A percentile compares a stretch with the other conserved stretches of the same genome.
phyloP scores from a whole-genome alignment of 129 eudicot species.

The Heracleum sosnowskyi region DNA sequence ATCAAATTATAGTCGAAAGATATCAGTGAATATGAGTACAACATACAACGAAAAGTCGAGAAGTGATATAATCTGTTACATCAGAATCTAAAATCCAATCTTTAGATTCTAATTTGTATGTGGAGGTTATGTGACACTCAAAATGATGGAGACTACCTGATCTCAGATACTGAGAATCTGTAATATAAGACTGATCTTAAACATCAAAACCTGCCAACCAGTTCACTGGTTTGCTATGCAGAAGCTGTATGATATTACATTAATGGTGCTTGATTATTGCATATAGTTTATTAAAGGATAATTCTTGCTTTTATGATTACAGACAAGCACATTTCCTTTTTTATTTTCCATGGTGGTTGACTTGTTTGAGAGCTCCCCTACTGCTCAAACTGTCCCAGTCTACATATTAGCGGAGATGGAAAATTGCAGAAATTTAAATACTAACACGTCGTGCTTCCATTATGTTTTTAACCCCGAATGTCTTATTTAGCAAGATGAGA shows the following conservation, averaged over 20 bases:
- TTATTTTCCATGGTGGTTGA: background rate
- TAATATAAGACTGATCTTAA: background rate
- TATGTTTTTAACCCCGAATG: background rate
- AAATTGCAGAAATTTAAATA: background rate
- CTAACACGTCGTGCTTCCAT: background rate
- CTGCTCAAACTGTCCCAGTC: background rate
- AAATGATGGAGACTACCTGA: background rate
- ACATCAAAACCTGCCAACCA: background rate
- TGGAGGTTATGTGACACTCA: background rate
- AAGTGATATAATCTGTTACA: no score
- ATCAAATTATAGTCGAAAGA: no score
- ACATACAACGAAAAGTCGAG: no score
- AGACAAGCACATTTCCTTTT: background rate
- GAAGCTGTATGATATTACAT: no score
- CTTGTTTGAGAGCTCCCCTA: background rate
- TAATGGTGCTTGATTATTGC: background rate
- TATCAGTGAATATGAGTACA: no score
- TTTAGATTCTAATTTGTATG: background rate
- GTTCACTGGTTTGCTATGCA: background rate
- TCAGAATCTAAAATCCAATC: background rate
- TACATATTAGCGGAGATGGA: background rate
- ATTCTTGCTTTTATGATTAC: background rate
- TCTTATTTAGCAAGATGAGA: background rate
- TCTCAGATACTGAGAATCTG: background rate
- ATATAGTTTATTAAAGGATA: no score